Evolutionary conservation across 768 basidiomycete genomes (phyloP), one percentile per base, ranked within the genome.

Genomic region (Suillus hirtellus): DNA sequence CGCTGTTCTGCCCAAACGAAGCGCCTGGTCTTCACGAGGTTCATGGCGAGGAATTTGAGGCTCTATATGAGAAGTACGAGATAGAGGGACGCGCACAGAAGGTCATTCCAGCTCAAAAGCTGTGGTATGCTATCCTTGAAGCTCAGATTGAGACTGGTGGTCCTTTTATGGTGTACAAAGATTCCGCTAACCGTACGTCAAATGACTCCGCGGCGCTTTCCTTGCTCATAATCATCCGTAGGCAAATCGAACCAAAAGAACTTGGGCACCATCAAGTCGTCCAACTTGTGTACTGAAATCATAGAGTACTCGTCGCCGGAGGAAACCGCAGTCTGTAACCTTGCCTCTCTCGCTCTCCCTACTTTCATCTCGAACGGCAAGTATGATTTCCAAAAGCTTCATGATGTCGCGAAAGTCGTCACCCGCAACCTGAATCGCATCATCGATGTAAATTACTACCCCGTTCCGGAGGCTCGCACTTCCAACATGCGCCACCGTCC

Each of bases 151-250:
- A 99, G 80, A 99, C 97, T 1, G 97, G 97, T 58, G 90, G 90
- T n/a, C 97, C 97, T 0, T 99, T 98, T 82, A 99, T 99, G 94
- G 82, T 93, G 34, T 99, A 99, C 85, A 99, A 99, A 81, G 96
- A 99, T 72, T 85, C 94, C 46, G 89, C 92, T 63, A 99, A 99
- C 75, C 78, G 94, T 95, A 69, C 61, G 90, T 79, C 12, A 19
- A 19, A 31, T 40, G 40, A 47, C 52, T 61, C 17, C 42, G 55
- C 59, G n/a, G 43, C 27, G 27, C 35, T 40, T 50, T 44, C n/a
- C 14, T 46, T 19, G 24, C 49, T 65, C 27, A 67, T 24, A 9
- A 53, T 24, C 12, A 4, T 42, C n/a, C 70, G 17, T 27, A 96
- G 93, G 84, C 69, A 99, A 99, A 80, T 98, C 96, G 15, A 99